Conservation (phyloP, 1,139 yeast genomes). For the Cylindricascospora bacillispora region DNA sequence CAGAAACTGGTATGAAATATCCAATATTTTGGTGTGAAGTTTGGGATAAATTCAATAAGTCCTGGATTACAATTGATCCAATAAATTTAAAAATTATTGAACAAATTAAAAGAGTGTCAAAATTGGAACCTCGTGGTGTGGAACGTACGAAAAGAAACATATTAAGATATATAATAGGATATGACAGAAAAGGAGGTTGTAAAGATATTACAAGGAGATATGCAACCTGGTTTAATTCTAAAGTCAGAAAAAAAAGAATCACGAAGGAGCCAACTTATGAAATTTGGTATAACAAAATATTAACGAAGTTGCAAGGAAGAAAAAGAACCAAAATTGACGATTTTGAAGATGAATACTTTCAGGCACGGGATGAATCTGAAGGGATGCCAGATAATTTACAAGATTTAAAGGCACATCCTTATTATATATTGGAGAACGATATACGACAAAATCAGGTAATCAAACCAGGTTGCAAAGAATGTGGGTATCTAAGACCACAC, state of each 20-base stretch:
- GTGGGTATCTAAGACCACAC: slow-evolving; percentile 55
- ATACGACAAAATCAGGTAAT: slow-evolving; percentile 60
- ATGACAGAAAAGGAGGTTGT: slow-evolving; percentile 49
- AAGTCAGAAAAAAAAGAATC: slow-evolving; percentile 60
- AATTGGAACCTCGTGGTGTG: slow-evolving; percentile 62
- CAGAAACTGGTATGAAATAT: slow-evolving; percentile 22
- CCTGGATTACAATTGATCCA: slow-evolving; percentile 86
- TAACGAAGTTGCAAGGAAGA: slow-evolving; percentile 21
- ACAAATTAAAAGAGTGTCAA: slow-evolving; percentile 47
- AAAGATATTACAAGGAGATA: slow-evolving; percentile 83
- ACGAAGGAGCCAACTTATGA: slow-evolving; percentile 45
- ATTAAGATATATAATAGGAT: slow-evolving; percentile 66
- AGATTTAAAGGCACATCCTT: slow-evolving; percentile 80
- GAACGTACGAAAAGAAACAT: slow-evolving; percentile 44
- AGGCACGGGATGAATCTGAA: slow-evolving; percentile 54
- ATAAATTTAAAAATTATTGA: slow-evolving; percentile 53
- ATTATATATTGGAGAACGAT: slow-evolving; percentile 72
- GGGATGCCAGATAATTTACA: slow-evolving; percentile 78
- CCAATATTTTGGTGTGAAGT: slow-evolving; percentile 94
- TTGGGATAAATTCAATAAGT: slow-evolving; percentile 61
- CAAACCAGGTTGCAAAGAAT: slow-evolving; percentile 43
- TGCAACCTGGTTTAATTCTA: slow-evolving; percentile 56
- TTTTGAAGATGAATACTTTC: slow-evolving; percentile 59
- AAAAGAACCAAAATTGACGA: slow-evolving; percentile 42
- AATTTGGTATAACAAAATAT: slow-evolving; percentile 44